These are phyloP conservation scores for Vitis cinerea DNA, from an alignment of 164 flowering plant species.

Conservation along the genomic window DNA sequence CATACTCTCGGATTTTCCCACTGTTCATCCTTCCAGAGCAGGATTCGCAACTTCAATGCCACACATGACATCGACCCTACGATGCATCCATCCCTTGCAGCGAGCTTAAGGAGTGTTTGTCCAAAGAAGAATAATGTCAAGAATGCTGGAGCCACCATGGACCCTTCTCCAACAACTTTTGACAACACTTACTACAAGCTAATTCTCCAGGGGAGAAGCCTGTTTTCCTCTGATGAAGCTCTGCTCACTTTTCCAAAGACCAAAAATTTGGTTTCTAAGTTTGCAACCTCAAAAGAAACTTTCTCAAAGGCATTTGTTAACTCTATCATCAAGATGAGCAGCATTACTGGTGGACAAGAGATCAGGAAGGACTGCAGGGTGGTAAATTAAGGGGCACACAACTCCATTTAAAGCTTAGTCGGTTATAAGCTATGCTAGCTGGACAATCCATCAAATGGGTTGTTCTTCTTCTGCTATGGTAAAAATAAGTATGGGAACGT, in stretches of 20 bases:
- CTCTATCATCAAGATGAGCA: slow-evolving; percentile 59
- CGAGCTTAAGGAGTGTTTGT: slow-evolving; percentile 32
- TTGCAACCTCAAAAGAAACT: slow-evolving; percentile 35
- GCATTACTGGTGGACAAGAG: slow-evolving; percentile 56
- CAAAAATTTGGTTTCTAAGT: slow-evolving; percentile 37
- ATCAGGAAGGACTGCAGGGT: slow-evolving; percentile 47
- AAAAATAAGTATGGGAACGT: not conserved
- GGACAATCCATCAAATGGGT: slow-evolving; percentile 2
- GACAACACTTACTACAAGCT: slow-evolving; percentile 53
- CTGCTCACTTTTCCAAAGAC: slow-evolving; percentile 39
- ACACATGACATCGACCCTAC: slow-evolving; percentile 46
- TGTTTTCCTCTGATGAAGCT: slow-evolving; percentile 54
- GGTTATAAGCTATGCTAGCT: not conserved
- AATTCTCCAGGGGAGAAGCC: slow-evolving; percentile 38
- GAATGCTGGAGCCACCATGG: slow-evolving; percentile 52
- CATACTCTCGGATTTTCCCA: slow-evolving; percentile 60
- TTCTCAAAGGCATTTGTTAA: slow-evolving; percentile 42
- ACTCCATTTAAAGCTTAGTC: not conserved
- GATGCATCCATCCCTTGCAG: slow-evolving; percentile 38
- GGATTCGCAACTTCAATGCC: slow-evolving; percentile 49
- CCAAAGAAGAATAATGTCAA: slow-evolving; percentile 31
- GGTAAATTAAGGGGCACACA: slow-evolving; percentile 25
- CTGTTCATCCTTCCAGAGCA: slow-evolving; percentile 48
- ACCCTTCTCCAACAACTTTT: slow-evolving; percentile 43
- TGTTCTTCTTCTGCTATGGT: not conserved